Evolutionary conservation across 129 eudicot genomes (phyloP), one percentile per base, ranked within the genome.

Genomic region (Tagetes erecta): DNA sequence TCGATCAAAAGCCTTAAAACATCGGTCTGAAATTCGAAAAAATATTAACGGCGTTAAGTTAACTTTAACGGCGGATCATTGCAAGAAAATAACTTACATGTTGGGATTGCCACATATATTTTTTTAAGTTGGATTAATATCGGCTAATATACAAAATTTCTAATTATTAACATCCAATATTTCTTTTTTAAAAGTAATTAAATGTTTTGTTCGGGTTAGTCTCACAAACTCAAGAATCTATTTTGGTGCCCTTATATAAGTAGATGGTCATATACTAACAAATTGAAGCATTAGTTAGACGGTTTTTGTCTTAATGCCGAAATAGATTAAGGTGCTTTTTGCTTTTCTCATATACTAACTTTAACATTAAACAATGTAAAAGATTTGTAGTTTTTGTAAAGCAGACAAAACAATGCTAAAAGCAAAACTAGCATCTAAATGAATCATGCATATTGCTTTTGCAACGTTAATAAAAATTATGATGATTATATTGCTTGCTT

Each of bases 401-500:
- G 65, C 14, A 59, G 65, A 59, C 65, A 9, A 9, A 59, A 59
- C 34, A 59, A 59, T 33, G 41, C n/a, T n/a, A n/a, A n/a, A 59
- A 59, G 65, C 40, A 59, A 40, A 58, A 34, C 65, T 59, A 33
- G 65, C 40, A 33, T 56, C 63, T 56, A 56, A 56, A 56, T 30
- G 67, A 62, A 62, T 62, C 68, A 64, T 38, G 49, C 68, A 38
- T n/a, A n/a, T 37, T 38, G 49, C 68, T 64, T 64, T 64, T 64
- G 5, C 33, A 64, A 64, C 47, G 33, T 64, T 64, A 64, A 13
- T 38, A 38, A 38, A 31, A 64, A 6, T 33, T 59, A 13, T 5
- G 38, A 64, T n/a, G 68, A n/a, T n/a, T n/a, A n/a, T n/a, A 64
- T 64, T 64, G 68, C 49, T 64, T 64, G 65, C 65, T 59, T 64